Percentiles rank a stretch among this genome's conserved stretches.
phyloP scores from a whole-genome alignment of 495 filamentous ascomycete genomes.

The Corynascus novoguineensis region DNA sequence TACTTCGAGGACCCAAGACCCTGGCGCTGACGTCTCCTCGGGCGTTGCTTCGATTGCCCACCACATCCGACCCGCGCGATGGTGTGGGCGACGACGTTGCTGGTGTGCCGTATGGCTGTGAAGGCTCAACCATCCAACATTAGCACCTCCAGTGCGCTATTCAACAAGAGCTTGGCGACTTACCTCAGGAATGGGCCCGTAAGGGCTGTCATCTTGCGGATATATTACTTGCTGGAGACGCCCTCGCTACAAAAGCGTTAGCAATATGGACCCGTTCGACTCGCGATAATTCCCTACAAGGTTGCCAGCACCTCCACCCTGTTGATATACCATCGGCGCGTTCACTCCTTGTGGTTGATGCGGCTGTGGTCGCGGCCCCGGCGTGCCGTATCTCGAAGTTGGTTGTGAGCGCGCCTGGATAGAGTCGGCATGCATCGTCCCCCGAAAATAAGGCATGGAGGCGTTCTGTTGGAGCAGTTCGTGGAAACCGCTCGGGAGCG shows the following conservation, averaged over 20 bases:
- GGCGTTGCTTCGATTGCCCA: conserved; percentile 36
- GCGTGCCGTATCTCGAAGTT: conserved; percentile 40
- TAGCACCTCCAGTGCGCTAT: background rate
- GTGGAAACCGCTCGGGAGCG: conserved; percentile 40
- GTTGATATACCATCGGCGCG: conserved; percentile 25
- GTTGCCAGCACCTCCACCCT: conserved; percentile 21
- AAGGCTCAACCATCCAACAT: background rate
- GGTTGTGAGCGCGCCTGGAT: conserved; percentile 38
- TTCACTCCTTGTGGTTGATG: conserved; percentile 20
- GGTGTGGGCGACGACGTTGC: conserved; percentile 48
- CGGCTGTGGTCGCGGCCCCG: conserved; percentile 29
- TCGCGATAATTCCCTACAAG: conserved; percentile 12
- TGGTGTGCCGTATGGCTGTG: conserved; percentile 46
- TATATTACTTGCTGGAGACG: conserved; percentile 37
- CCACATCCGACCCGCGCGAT: conserved; percentile 30
- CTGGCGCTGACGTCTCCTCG: conserved; percentile 14
- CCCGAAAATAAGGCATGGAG: conserved; percentile 26
- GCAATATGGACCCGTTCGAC: background rate
- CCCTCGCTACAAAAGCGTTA: conserved; percentile 24
- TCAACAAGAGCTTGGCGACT: conserved; percentile 8
- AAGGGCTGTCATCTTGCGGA: conserved; percentile 29
- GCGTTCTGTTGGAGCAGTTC: conserved; percentile 49
- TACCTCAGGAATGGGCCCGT: conserved; percentile 30
- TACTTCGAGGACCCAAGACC: conserved; percentile 21
- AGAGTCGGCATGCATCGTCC: conserved; percentile 18